Evolutionary conservation across 306 rosid genomes (phyloP).

Genomic region (Quercus alba): DNA sequence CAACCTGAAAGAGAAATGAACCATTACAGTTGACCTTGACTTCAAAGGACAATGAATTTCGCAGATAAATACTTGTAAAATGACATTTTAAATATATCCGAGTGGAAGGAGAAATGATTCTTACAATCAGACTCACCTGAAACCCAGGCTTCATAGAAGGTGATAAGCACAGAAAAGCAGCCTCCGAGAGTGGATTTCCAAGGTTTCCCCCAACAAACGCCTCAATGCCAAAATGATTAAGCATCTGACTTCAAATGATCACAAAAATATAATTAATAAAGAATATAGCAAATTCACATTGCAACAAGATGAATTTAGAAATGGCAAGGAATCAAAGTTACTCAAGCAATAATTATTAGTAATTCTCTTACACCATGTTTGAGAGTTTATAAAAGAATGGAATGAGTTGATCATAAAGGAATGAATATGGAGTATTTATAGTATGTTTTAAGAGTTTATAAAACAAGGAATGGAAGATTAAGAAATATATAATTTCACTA

Average conservation of each 20-base stretch:
- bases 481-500: too few species aligned
- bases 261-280: background rate
- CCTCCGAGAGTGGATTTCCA: constrained; percentile 33
- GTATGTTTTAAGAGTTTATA: too few species aligned
- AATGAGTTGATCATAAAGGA: too few species aligned
- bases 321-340: background rate
- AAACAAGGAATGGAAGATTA: too few species aligned
- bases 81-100: background rate
- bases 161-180: constrained; percentile 27
- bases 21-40: background rate
- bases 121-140: constrained; percentile 14
- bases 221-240: constrained; percentile 18
- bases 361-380: background rate
- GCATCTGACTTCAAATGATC: constrained; percentile 28
- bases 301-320: background rate
- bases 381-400: too few species aligned
- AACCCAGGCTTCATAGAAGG: constrained; percentile 11
- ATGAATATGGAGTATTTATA: too few species aligned
- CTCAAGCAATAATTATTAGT: background rate
- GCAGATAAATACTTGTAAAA: background rate
- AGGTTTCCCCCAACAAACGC: constrained; percentile 35
- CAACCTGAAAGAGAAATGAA: constrained; percentile 18
- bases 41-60: background rate
- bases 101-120: background rate
- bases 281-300: background rate